phyloP scores from a whole-genome alignment of 768 basidiomycete species.

The Auriscalpium orientale region DNA sequence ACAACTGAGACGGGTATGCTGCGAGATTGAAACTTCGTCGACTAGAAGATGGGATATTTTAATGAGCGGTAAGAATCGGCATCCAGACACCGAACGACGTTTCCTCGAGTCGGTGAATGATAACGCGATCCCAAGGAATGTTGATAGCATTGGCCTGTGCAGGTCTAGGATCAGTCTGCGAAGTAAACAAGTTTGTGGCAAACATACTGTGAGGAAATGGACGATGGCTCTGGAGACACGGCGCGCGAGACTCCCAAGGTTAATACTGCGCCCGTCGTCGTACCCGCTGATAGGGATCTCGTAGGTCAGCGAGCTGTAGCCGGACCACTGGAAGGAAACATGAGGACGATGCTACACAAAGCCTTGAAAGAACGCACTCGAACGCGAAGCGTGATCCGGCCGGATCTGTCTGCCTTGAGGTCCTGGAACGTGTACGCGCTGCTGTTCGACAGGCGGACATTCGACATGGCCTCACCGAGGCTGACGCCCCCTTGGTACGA shows the following conservation, averaged over 20 bases:
- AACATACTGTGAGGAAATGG: slow-evolving; percentile 13
- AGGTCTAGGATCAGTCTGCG: neutral
- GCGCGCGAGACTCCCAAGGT: slow-evolving; percentile 12
- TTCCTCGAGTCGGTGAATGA: slow-evolving; percentile 14
- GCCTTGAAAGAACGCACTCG: slow-evolving; percentile 5
- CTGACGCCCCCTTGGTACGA: slow-evolving; percentile 6
- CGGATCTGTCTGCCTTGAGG: slow-evolving; percentile 3
- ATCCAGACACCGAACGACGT: slow-evolving; percentile 9
- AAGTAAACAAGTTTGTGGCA: neutral
- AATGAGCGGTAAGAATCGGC: slow-evolving; percentile 8
- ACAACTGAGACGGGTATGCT: too few relatives aligned
- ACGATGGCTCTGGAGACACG: slow-evolving; percentile 12
- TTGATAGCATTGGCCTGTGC: slow-evolving; percentile 8
- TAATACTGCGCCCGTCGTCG: slow-evolving; percentile 1
- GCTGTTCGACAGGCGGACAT: slow-evolving; percentile 6
- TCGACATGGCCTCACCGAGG: slow-evolving; percentile 5
- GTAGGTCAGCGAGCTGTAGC: slow-evolving; percentile 12
- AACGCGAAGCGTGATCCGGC: slow-evolving; percentile 9
- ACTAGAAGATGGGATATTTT: too few relatives aligned
- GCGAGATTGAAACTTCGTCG: too few relatives aligned
- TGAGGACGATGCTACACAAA: neutral
- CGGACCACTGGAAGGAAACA: slow-evolving; percentile 7
- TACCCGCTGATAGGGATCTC: slow-evolving; percentile 11
- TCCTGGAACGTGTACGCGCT: slow-evolving; percentile 5
- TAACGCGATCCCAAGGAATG: slow-evolving; percentile 14